These are phyloP conservation scores for Vinca major DNA, from an alignment of 305 asterid species.

Conservation along the genomic window DNA sequence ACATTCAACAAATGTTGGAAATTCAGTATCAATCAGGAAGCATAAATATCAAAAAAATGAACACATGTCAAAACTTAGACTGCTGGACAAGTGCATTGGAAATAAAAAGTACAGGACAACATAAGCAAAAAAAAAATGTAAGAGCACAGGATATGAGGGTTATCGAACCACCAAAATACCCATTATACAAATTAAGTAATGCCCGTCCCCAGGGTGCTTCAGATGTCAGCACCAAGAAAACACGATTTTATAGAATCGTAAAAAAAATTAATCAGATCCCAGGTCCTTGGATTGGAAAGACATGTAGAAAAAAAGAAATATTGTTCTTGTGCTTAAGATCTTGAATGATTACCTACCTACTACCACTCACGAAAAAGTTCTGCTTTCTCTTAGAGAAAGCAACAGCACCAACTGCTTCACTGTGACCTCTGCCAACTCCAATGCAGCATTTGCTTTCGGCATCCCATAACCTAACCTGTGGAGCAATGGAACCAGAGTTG, in stretches of 20 bases:
- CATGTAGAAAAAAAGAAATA: background rate
- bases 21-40: background rate
- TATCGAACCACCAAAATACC: background rate
- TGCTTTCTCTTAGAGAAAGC: conserved; percentile 65
- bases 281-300: background rate
- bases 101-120: background rate
- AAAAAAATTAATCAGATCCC: background rate
- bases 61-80: background rate
- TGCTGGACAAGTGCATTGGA: too few relatives aligned
- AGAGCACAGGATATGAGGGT: background rate
- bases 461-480: conserved; percentile 95
- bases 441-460: conserved; percentile 51
- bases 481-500: conserved; percentile 22
- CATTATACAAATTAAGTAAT: background rate
- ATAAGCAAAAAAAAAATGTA: background rate
- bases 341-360: conserved; percentile 50
- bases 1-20: background rate
- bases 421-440: conserved; percentile 85
- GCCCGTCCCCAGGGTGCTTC: background rate
- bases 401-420: conserved; percentile 87
- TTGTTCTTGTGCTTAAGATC: background rate
- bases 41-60: background rate
- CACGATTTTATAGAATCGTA: background rate
- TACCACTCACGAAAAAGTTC: conserved; percentile 82
- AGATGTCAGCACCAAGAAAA: background rate